Conservation (phyloP, 192 early-diverging fungal genomes). For the Spinellus fusiger region DNA sequence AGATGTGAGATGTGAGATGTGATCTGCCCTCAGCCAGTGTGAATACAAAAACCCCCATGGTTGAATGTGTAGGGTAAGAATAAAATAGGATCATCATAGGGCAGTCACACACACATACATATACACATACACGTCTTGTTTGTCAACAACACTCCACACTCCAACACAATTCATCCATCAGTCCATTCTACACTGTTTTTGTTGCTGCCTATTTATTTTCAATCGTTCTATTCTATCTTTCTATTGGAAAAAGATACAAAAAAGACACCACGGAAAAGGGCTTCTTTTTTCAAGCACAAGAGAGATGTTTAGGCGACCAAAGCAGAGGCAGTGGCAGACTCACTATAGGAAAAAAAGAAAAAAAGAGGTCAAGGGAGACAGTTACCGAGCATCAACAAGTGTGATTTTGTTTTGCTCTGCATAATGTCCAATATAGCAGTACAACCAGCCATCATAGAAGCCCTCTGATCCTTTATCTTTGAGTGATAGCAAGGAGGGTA, state of each 20-base stretch:
- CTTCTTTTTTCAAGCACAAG: too few relatives aligned
- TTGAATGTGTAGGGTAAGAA: neutral
- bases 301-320: conserved; percentile 24
- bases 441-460: neutral
- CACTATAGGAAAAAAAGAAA: conserved; percentile 33
- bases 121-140: too few relatives aligned
- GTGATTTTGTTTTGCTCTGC: conserved; percentile 5
- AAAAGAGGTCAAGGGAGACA: conserved; percentile 33
- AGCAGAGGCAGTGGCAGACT: conserved; percentile 43
- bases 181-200: too few relatives aligned
- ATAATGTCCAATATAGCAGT: conserved; percentile 30
- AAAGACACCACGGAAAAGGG: neutral
- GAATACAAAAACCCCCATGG: conserved; percentile 15
- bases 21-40: conserved; percentile 11
- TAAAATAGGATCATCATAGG: conserved; percentile 2
- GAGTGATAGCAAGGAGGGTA: neutral
- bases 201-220: too few relatives aligned
- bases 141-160: too few relatives aligned
- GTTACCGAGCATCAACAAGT: conserved; percentile 31
- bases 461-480: neutral
- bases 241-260: conserved; percentile 9
- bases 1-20: too few relatives aligned
- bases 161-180: too few relatives aligned
- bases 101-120: neutral
- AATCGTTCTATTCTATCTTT: too few relatives aligned